These are phyloP conservation scores for Rhypophila decipiens DNA, from an alignment of 495 filamentous ascomycete species.

Conservation along the genomic window DNA sequence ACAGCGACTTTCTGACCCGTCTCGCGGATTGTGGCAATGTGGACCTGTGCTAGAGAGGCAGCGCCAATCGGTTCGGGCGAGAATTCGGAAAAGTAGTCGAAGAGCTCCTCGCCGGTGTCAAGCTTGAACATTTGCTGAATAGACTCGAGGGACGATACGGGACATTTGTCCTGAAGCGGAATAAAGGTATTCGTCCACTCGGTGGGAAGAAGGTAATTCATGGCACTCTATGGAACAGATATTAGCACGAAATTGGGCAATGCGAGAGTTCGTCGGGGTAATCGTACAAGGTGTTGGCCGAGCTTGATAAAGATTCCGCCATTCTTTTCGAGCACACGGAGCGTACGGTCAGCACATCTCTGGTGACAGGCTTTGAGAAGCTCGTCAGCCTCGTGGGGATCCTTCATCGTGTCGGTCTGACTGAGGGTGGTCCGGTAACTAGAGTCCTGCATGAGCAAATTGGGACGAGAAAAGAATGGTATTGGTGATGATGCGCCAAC, in stretches of 20 bases:
- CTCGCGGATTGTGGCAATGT: conserved; percentile 77
- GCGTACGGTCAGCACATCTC: conserved; percentile 77
- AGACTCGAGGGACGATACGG: conserved; percentile 83
- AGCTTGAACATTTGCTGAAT: conserved; percentile 77
- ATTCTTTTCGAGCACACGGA: conserved; percentile 84
- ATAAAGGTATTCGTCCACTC: conserved; percentile 98
- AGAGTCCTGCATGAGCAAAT: no score
- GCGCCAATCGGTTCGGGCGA: conserved; percentile 76
- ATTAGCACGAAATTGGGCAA: no score
- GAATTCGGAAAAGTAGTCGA: conserved; percentile 80
- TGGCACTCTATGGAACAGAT: conserved; percentile 57
- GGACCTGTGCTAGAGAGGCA: conserved; percentile 91
- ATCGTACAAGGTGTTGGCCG: conserved; percentile 77
- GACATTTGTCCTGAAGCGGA: conserved; percentile 92
- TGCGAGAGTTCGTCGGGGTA: no score
- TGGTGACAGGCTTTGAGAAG: conserved; percentile 83
- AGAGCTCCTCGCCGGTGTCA: conserved; percentile 76
- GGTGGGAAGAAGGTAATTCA: conserved; percentile 88
- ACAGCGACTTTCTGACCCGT: conserved; percentile 91
- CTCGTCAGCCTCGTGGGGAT: conserved; percentile 54
- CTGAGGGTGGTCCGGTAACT: conserved; percentile 83
- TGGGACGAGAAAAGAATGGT: no score
- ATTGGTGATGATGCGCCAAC: conserved; percentile 21
- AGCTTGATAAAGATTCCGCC: conserved; percentile 98
- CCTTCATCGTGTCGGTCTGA: conserved; percentile 49